Evolutionary conservation across 352 stramenopile genomes (phyloP).

Genomic region (Pythium aristosporum): DNA sequence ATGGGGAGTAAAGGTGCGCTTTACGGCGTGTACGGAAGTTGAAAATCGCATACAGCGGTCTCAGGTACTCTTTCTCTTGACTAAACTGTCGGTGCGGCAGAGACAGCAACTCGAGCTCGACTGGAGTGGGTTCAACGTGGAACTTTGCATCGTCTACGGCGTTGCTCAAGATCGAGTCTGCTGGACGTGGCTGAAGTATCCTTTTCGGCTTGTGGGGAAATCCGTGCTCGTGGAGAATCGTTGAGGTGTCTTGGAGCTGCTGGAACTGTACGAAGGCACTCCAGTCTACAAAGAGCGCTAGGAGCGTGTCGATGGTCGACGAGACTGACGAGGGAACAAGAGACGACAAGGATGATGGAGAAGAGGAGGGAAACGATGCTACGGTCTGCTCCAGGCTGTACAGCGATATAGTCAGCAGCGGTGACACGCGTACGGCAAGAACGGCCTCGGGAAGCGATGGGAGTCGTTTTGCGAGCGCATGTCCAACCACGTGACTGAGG

Average conservation of each 20-base stretch:
- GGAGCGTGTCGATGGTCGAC: constrained; percentile 11
- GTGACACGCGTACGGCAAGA: neutral
- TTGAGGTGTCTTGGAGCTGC: constrained; percentile 40
- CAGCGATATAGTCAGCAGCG: constrained; percentile 1
- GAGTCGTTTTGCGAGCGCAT: neutral
- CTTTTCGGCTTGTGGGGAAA: constrained; percentile 4
- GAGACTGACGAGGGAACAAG: neutral
- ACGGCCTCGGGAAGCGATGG: neutral
- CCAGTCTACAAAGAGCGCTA: constrained; percentile 44
- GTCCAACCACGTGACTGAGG: neutral
- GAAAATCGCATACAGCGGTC: constrained; percentile 47
- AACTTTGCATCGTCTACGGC: neutral
- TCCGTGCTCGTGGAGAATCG: constrained; percentile 30
- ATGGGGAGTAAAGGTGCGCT: constrained; percentile 35
- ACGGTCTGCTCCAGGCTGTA: constrained; percentile 15
- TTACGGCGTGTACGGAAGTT: constrained; percentile 28
- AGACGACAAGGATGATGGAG: neutral
- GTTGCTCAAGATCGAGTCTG: neutral
- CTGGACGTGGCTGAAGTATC: neutral
- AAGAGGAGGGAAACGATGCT: neutral
- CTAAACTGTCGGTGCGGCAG: constrained; percentile 34
- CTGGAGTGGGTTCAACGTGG: constrained; percentile 14
- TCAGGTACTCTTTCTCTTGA: constrained; percentile 44
- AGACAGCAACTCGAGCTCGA: constrained; percentile 15
- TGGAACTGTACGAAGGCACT: constrained; percentile 50